Base-by-base conservation (phyloP, 345 rosid genomes). In the Clausena lansium region DNA sequence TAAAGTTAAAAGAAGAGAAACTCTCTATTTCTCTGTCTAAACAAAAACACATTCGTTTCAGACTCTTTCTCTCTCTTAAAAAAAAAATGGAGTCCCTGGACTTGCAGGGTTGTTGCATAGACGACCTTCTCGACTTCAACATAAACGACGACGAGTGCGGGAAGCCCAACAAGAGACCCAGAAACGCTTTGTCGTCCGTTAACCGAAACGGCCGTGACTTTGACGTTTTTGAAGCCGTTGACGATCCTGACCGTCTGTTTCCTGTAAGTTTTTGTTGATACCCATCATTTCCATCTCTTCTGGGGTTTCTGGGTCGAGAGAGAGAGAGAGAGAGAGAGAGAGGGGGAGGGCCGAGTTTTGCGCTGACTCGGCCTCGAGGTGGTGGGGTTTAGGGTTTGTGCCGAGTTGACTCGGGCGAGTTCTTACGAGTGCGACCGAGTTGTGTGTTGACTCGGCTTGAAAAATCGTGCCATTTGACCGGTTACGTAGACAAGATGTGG, bases 91-190 rank as follows among this genome's bases (percentile, higher is more conserved):
- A 85, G 78, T 69, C 88, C 9, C 72, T 85, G 22, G 85, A 84
- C 78, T 64, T 77, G 17, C 81, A 77, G 52, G 77, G 65, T 58
- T 62, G 80, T 75, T 81, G 80, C 69, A 79, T 83, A 67, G 90
- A 85, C 47, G 88, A 81, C 73, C 75, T 87, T n/a, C 71, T 89
- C 9, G 86, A 88, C 83, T 85, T 89, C 60, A 85, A 82, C 80
- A 67, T 83, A 69, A 81, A 85, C 10, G 86, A 84, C 59, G 83
- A 84, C 4, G 87, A 83, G 25, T 65, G 36, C 72, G 63, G 5
- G 71, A 54, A n/a, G 61, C 58, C 74, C 38, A 74, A 13, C 85
- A 73, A 32, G 54, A 81, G 75, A 67, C 74, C 76, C 25, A 70
- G 64, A 71, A 80, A 74, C 33, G 39, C 78, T 27, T 28, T 57